phyloP scores from a whole-genome alignment of 2,329 filamentous ascomycete species.

The Phyllosticta capitalensis region DNA sequence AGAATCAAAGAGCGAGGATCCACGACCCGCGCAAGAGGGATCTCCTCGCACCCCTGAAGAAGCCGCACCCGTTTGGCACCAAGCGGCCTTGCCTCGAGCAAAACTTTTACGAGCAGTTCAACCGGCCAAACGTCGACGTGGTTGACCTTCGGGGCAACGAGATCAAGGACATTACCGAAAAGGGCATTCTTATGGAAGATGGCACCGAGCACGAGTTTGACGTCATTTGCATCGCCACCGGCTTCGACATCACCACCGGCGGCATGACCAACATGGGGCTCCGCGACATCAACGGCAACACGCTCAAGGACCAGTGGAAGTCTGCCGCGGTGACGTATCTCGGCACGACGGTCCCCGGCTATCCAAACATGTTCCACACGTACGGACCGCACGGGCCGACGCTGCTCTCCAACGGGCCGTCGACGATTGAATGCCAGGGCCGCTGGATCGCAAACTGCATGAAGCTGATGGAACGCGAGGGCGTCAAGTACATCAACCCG shows the following conservation, averaged over 20 bases:
- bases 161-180: constrained; percentile 24
- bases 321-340: constrained; percentile 32
- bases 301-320: constrained; percentile 32
- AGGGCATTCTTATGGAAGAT: constrained; percentile 21
- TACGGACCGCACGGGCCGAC: constrained; percentile 37
- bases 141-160: constrained; percentile 34
- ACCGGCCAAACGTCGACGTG: constrained; percentile 34
- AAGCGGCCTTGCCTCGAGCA: constrained; percentile 39
- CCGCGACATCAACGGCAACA: constrained; percentile 26
- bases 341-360: constrained; percentile 32
- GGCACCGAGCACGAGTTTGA: constrained; percentile 25
- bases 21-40: constrained; percentile 35
- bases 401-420: constrained; percentile 33
- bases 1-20: constrained; percentile 34
- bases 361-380: constrained; percentile 29
- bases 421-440: constrained; percentile 32
- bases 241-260: constrained; percentile 30
- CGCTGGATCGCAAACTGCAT: constrained; percentile 32
- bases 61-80: constrained; percentile 37
- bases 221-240: constrained; percentile 24
- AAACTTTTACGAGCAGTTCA: constrained; percentile 38
- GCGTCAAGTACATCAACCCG: constrained; percentile 25
- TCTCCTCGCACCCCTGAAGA: constrained; percentile 35
- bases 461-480: constrained; percentile 19
- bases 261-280: constrained; percentile 33